Evolutionary conservation across 192 early-diverging fungal species (phyloP).

Genomic region (Coemansia javaensis): DNA sequence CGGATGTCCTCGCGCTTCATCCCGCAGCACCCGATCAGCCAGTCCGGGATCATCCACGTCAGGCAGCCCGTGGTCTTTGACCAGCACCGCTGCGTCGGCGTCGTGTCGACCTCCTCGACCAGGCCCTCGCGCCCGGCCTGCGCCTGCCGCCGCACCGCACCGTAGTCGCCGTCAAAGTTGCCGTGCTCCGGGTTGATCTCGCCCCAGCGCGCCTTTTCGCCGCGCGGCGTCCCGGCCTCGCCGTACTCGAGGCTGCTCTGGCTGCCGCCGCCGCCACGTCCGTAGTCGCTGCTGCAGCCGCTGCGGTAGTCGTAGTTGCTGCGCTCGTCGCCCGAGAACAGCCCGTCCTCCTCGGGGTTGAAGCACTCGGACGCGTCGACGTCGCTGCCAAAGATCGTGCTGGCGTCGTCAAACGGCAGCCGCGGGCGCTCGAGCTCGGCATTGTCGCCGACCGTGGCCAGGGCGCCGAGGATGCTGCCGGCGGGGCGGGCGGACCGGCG

Average conservation of each 20-base stretch:
- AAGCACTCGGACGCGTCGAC: conserved; percentile 12
- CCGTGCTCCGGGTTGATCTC: conserved; percentile 8
- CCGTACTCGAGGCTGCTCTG: neutral
- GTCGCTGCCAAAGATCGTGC: conserved; percentile 34
- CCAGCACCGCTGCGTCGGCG: conserved; percentile 36
- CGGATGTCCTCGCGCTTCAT: conserved; percentile 87
- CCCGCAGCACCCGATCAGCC: conserved; percentile 36
- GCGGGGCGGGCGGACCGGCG: neutral
- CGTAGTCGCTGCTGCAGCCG: neutral
- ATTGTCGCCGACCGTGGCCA: conserved; percentile 18
- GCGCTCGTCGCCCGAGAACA: conserved; percentile 6
- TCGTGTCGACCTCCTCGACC: conserved; percentile 67
- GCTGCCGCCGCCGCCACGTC: neutral
- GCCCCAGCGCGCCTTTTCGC: conserved; percentile 2
- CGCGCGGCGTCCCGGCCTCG: neutral
- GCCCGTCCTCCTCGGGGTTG: conserved; percentile 12
- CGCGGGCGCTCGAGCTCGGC: conserved; percentile 36
- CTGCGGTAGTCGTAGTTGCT: conserved; percentile 2
- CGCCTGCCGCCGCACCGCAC: neutral
- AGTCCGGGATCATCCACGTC: conserved; percentile 34
- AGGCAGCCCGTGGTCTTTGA: conserved; percentile 22
- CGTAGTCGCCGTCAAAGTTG: conserved; percentile 25
- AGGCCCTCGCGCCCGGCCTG: conserved; percentile 68
- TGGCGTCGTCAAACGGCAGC: conserved; percentile 22
- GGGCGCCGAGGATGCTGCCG: conserved; percentile 31